Evolutionary conservation across 2,329 filamentous ascomycete genomes (phyloP).

Genomic region (Pseudogymnoascus sp.): DNA sequence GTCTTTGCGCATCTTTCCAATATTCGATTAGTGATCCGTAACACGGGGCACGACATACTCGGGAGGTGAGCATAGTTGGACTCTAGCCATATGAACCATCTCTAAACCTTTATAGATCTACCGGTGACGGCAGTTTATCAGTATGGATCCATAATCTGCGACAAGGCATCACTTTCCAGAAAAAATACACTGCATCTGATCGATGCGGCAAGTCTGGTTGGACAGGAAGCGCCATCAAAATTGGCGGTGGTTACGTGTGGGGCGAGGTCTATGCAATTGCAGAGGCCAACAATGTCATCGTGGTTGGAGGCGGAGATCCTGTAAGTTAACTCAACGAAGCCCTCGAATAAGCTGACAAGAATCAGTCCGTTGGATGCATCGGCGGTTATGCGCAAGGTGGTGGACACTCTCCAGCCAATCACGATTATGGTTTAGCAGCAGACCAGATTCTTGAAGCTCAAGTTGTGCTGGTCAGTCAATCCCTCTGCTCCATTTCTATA

Average conservation of each 20-base stretch:
- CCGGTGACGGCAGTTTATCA: slow-evolving; percentile 27
- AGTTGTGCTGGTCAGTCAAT: slow-evolving; percentile 27
- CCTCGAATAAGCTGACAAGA: slow-evolving; percentile 23
- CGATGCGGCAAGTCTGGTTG: slow-evolving; percentile 24
- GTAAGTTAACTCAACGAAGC: slow-evolving; percentile 16
- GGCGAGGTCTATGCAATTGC: slow-evolving; percentile 28
- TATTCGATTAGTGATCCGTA: slow-evolving; percentile 35
- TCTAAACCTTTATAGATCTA: slow-evolving; percentile 15
- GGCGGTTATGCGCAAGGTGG: slow-evolving; percentile 35
- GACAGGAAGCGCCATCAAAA: slow-evolving; percentile 28
- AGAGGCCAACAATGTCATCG: slow-evolving; percentile 26
- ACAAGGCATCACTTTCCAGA: slow-evolving; percentile 15
- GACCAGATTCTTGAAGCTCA: slow-evolving; percentile 37
- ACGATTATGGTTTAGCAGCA: slow-evolving; percentile 34
- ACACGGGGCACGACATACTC: slow-evolving; percentile 38
- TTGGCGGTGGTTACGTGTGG: slow-evolving; percentile 30
- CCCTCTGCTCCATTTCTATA: not conserved
- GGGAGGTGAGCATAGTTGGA: slow-evolving; percentile 24
- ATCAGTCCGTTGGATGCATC: slow-evolving; percentile 23
- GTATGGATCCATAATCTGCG: slow-evolving; percentile 42
- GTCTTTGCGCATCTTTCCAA: slow-evolving; percentile 38
- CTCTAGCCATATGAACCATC: not conserved
- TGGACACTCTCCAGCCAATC: slow-evolving; percentile 33
- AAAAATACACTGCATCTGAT: slow-evolving; percentile 17
- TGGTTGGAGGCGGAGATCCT: slow-evolving; percentile 28